Conservation (phyloP, 2,329 filamentous ascomycete genomes). For the Aspergillus proliferans region DNA sequence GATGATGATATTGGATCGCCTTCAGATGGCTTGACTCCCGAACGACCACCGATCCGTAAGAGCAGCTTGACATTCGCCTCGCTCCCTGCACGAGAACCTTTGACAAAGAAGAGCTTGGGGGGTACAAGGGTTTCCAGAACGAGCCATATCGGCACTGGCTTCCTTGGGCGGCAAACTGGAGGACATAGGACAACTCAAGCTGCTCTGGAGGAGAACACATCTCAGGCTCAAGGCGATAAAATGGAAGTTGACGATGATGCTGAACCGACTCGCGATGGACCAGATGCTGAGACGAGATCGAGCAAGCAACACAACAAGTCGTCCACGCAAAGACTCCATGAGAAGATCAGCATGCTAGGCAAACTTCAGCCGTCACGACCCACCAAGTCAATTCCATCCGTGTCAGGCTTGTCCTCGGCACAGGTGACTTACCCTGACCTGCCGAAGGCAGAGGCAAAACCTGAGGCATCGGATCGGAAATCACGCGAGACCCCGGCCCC, state of each 20-base stretch:
- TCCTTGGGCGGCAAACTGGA: slow-evolving; percentile 66
- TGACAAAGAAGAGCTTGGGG: slow-evolving; percentile 79
- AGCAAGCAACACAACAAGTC: slow-evolving; percentile 69
- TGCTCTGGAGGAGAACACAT: slow-evolving; percentile 37
- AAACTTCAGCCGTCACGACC: slow-evolving; percentile 45
- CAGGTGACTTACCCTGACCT: slow-evolving; percentile 34
- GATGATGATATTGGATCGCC: slow-evolving; percentile 39
- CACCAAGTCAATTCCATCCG: slow-evolving; percentile 41
- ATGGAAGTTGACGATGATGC: slow-evolving; percentile 51
- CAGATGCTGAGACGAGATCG: slow-evolving; percentile 44
- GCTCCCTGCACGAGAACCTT: slow-evolving; percentile 80
- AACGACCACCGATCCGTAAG: slow-evolving; percentile 70
- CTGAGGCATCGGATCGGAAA: slow-evolving; percentile 16
- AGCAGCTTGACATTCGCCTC: slow-evolving; percentile 94
- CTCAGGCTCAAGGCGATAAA: slow-evolving; percentile 40
- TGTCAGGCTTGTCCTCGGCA: slow-evolving; percentile 19
- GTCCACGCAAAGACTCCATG: slow-evolving; percentile 87
- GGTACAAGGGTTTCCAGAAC: slow-evolving; percentile 62
- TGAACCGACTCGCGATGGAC: slow-evolving; percentile 45
- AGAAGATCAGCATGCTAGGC: slow-evolving; percentile 75
- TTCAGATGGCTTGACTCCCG: slow-evolving; percentile 43
- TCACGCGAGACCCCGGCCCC: slow-evolving; percentile 14
- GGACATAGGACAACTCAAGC: slow-evolving; percentile 43
- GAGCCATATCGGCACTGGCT: slow-evolving; percentile 70
- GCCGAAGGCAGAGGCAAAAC: slow-evolving; percentile 24